These are phyloP conservation scores for Pseudopyrenochaeta lycopersici DNA, from an alignment of 2,329 filamentous ascomycete genomes.

Conservation along the genomic window DNA sequence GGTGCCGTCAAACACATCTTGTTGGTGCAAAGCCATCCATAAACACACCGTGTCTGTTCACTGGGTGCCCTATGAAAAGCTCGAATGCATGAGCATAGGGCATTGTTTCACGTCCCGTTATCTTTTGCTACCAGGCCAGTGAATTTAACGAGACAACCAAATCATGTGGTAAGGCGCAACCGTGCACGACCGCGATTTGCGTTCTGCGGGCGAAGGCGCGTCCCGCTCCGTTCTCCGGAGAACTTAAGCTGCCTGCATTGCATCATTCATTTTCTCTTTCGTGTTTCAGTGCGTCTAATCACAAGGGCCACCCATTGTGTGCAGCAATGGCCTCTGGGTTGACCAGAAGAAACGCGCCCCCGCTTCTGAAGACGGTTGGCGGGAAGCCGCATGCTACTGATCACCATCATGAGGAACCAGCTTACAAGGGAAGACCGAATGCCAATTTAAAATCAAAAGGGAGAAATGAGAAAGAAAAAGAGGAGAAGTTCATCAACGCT, in stretches of 20 bases:
- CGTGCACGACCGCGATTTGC: neutral
- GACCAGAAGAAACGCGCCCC: slow-evolving; percentile 7
- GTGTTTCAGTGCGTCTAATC: too few relatives aligned
- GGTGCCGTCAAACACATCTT: too few relatives aligned
- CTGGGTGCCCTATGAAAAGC: too few relatives aligned
- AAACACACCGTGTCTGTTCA: too few relatives aligned
- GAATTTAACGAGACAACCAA: neutral
- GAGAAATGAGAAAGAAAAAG: neutral
- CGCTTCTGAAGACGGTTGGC: slow-evolving; percentile 41
- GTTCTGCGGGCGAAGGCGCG: neutral
- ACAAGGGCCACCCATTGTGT: neutral
- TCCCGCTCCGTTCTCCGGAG: neutral
- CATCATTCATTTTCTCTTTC: too few relatives aligned
- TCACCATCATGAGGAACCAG: slow-evolving; percentile 47
- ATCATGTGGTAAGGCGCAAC: neutral
- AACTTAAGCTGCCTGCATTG: too few relatives aligned
- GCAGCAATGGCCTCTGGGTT: slow-evolving; percentile 20
- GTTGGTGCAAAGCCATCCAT: too few relatives aligned
- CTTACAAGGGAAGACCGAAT: slow-evolving; percentile 8
- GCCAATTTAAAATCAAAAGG: neutral
- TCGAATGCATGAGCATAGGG: too few relatives aligned
- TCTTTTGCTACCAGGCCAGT: neutral
- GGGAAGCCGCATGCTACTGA: slow-evolving; percentile 47
- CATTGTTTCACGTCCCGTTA: too few relatives aligned
- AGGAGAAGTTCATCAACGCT: slow-evolving; percentile 20